A percentile compares a stretch with the other conserved stretches of the same genome.
These are phyloP conservation scores for Lenzites betulinus DNA, from an alignment of 768 basidiomycete genomes.

Conservation along the genomic window DNA sequence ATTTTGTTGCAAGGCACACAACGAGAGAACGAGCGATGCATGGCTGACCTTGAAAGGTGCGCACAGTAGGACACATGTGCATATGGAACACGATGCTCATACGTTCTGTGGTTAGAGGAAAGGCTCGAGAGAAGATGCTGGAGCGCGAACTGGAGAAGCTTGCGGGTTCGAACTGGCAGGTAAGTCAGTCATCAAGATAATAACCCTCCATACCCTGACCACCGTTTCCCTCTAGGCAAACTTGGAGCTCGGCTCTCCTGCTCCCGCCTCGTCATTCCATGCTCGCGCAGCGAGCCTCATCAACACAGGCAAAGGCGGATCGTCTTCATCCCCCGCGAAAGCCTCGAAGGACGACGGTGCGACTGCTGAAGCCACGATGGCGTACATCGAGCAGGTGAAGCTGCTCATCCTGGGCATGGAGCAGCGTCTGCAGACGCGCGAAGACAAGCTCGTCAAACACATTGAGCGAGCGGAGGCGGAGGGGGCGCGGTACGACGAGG, in stretches of 20 bases:
- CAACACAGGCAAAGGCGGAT: slow-evolving; percentile 11
- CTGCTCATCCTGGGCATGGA: slow-evolving; percentile 76
- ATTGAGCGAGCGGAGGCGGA: slow-evolving; percentile 64
- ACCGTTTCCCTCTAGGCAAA: slow-evolving; percentile 22
- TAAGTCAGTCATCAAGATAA: slow-evolving; percentile 34
- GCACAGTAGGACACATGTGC: slow-evolving; percentile 29
- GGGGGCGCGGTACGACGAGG: slow-evolving; percentile 51
- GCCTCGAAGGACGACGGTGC: slow-evolving; percentile 12
- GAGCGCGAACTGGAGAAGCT: slow-evolving; percentile 71
- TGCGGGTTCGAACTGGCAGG: slow-evolving; percentile 85
- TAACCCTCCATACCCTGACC: slow-evolving; percentile 1
- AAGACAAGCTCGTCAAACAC: slow-evolving; percentile 61
- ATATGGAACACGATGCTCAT: neutral
- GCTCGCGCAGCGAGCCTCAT: slow-evolving; percentile 28
- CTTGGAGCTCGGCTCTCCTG: slow-evolving; percentile 40
- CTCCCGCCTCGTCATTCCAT: slow-evolving; percentile 34
- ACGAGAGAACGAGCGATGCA: slow-evolving; percentile 82
- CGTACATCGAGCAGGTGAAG: slow-evolving; percentile 70
- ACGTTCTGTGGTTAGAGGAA: slow-evolving; percentile 42
- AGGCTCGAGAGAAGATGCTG: slow-evolving; percentile 72
- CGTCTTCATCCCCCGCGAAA: slow-evolving; percentile 10
- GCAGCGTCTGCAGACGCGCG: slow-evolving; percentile 62
- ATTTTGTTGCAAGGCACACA: slow-evolving; percentile 79
- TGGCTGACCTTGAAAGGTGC: slow-evolving; percentile 77
- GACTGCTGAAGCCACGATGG: slow-evolving; percentile 45